phyloP scores from a whole-genome alignment of 2,329 filamentous ascomycete genomes.

The Penicillium occitanis region DNA sequence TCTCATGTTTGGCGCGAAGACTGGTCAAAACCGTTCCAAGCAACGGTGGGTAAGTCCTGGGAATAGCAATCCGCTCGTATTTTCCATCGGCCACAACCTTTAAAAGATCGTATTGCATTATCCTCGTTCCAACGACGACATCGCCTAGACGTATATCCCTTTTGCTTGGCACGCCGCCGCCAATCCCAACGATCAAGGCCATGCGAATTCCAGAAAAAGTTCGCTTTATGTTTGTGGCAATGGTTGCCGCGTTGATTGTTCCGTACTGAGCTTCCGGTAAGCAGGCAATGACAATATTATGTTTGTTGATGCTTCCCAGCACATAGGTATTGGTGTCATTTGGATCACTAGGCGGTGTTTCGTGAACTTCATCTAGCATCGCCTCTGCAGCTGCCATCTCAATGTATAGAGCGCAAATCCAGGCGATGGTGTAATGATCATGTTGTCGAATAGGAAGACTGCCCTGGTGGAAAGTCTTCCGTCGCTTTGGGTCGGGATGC shows the following conservation, averaged over 20 bases:
- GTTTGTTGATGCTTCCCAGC: slow-evolving; percentile 24
- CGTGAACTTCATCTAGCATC: slow-evolving; percentile 13
- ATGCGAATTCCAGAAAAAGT: not conserved
- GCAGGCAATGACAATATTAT: slow-evolving; percentile 25
- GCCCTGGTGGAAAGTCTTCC: not conserved
- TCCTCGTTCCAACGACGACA: slow-evolving; percentile 20
- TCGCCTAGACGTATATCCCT: slow-evolving; percentile 24
- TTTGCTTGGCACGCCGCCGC: slow-evolving; percentile 20
- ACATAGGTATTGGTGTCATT: slow-evolving; percentile 21
- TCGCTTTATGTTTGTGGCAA: not conserved
- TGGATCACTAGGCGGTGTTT: not conserved
- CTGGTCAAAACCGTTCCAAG: not conserved
- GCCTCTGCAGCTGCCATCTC: slow-evolving; percentile 8
- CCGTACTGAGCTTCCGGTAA: slow-evolving; percentile 20
- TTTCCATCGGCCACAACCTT: slow-evolving; percentile 3
- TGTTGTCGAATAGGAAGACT: not conserved
- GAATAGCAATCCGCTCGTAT: not conserved
- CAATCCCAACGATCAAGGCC: slow-evolving; percentile 20
- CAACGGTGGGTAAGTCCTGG: not conserved
- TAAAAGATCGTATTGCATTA: slow-evolving; percentile 14
- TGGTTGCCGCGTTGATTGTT: not conserved
- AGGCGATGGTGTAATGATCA: slow-evolving; percentile 16
- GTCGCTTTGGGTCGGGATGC: not conserved
- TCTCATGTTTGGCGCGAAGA: slow-evolving; percentile 8
- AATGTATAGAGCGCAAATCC: slow-evolving; percentile 10